Conservation (phyloP, 805 yeast species). For the Cyberlindnera xishuangbannaensis region DNA sequence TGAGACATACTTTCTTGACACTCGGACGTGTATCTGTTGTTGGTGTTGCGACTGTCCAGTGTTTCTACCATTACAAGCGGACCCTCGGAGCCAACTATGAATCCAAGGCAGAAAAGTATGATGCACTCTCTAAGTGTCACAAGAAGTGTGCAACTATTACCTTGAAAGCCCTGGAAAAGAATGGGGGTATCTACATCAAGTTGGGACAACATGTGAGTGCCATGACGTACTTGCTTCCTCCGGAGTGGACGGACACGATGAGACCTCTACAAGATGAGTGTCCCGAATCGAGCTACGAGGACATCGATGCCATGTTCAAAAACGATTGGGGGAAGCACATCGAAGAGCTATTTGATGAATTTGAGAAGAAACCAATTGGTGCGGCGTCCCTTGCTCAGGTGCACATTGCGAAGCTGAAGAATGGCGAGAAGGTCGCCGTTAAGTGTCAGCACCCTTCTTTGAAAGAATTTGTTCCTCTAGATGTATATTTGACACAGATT, state of each 20-base stretch:
- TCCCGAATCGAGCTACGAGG: constrained; percentile 70
- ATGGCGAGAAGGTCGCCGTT: constrained; percentile 78
- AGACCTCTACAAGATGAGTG: constrained; percentile 86
- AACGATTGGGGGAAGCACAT: constrained; percentile 59
- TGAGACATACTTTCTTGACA: constrained; percentile 12
- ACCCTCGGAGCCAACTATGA: constrained; percentile 42
- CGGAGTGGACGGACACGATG: constrained; percentile 95
- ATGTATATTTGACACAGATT: constrained; percentile 67
- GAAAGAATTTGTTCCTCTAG: constrained; percentile 84
- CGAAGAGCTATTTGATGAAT: constrained; percentile 58
- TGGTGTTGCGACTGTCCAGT: constrained; percentile 60
- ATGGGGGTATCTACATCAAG: constrained; percentile 92
- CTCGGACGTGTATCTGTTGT: constrained; percentile 31
- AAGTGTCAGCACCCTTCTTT: constrained; percentile 91
- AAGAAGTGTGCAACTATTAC: constrained; percentile 73
- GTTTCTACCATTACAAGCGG: constrained; percentile 65
- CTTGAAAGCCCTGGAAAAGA: constrained; percentile 66
- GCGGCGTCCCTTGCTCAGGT: constrained; percentile 97
- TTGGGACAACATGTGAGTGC: constrained; percentile 94
- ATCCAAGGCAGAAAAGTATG: constrained; percentile 38
- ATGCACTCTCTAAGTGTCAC: constrained; percentile 64
- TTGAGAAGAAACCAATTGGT: constrained; percentile 77
- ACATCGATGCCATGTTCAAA: constrained; percentile 59
- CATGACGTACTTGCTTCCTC: constrained; percentile 82
- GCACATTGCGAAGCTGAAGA: constrained; percentile 61